These are phyloP conservation scores for Collybia nuda DNA, from an alignment of 768 basidiomycete genomes.

Conservation along the genomic window DNA sequence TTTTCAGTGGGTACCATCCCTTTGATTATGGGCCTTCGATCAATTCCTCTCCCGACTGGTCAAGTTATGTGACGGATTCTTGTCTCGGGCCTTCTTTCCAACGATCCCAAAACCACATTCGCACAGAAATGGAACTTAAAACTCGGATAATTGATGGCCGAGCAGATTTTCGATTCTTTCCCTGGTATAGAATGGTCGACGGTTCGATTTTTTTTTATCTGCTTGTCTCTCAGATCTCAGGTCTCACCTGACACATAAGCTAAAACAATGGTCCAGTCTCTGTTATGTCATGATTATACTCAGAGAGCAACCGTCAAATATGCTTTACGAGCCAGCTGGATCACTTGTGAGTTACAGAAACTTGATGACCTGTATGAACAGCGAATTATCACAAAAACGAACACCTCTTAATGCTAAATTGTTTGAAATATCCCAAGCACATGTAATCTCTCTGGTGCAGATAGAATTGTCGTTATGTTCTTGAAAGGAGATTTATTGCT, in stretches of 20 bases:
- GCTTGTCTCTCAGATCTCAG: no score
- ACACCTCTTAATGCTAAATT: slow-evolving; percentile 6
- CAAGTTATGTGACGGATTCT: slow-evolving; percentile 32
- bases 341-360: slow-evolving; percentile 56
- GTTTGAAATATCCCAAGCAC: slow-evolving; percentile 1
- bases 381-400: slow-evolving; percentile 36
- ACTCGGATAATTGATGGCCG: slow-evolving; percentile 65
- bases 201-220: slow-evolving; percentile 44
- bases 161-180: slow-evolving; percentile 50
- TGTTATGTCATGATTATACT: slow-evolving; percentile 58
- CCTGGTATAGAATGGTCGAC: slow-evolving; percentile 58
- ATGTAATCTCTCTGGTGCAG: neutral
- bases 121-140: slow-evolving; percentile 62
- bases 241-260: no score
- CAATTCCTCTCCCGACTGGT: slow-evolving; percentile 35
- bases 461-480: neutral
- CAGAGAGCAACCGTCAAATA: slow-evolving; percentile 62
- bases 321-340: slow-evolving; percentile 69
- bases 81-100: slow-evolving; percentile 26
- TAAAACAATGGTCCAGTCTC: slow-evolving; percentile 51
- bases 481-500: slow-evolving; percentile 4
- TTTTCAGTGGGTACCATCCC: slow-evolving; percentile 66
- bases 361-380: slow-evolving; percentile 61
- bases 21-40: slow-evolving; percentile 59
- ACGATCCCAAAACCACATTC: slow-evolving; percentile 42